These are phyloP conservation scores for Avena eriantha DNA, from an alignment of 176 grass and related monocot species.

Conservation along the genomic window DNA sequence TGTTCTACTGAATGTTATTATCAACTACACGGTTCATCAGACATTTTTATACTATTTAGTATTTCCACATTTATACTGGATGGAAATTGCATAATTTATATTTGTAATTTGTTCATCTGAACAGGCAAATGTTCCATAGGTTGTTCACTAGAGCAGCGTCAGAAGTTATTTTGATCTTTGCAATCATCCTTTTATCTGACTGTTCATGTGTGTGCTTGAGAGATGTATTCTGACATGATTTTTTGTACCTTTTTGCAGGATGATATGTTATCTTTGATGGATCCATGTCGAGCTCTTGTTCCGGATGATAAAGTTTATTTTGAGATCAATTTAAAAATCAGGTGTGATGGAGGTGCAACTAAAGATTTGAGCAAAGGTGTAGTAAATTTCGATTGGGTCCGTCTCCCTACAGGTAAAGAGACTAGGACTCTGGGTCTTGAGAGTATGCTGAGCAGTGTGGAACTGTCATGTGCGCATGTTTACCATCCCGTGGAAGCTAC, in stretches of 20 bases:
- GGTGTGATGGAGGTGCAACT: not conserved
- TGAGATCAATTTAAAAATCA: not conserved
- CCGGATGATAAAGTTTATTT: not conserved
- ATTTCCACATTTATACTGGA: too few species aligned
- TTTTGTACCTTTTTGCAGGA: not conserved
- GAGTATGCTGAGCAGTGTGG: not conserved
- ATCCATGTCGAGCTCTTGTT: not conserved
- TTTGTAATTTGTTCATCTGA: too few species aligned
- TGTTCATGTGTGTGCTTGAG: too few species aligned
- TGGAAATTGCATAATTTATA: too few species aligned
- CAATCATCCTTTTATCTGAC: too few species aligned
- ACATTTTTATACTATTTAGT: too few species aligned
- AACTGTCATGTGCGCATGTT: not conserved
- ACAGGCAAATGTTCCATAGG: too few species aligned
- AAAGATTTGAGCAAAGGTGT: not conserved
- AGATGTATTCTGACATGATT: not conserved
- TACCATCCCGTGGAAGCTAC: not conserved
- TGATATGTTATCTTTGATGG: not conserved
- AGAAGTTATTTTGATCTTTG: too few species aligned
- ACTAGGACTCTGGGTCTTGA: not conserved
- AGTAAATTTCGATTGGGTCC: fast-evolving
- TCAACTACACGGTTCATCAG: too few species aligned
- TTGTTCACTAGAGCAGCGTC: too few species aligned
- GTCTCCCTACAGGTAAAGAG: not conserved
- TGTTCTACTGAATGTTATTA: too few species aligned